Conservation (phyloP, 164 flowering plant species). For the Brasenia schreberi region DNA sequence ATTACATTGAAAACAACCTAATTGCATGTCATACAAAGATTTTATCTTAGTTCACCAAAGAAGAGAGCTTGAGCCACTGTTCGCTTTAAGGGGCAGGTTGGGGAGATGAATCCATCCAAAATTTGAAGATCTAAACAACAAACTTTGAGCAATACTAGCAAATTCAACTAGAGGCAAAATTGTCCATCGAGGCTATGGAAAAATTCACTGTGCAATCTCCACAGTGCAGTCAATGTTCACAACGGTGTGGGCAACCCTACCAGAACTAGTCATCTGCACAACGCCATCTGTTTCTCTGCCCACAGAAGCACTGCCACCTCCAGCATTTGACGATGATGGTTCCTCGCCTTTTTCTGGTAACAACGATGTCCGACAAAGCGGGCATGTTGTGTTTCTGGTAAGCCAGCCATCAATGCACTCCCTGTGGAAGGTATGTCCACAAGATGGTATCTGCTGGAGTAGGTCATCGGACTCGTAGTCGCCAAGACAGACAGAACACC, state of each 20-base stretch:
- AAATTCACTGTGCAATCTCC: not conserved
- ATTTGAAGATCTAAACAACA: too few relatives aligned
- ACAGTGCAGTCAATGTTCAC: not conserved
- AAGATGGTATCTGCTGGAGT: constrained; percentile 76
- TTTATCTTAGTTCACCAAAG: too few relatives aligned
- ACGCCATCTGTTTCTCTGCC: not conserved
- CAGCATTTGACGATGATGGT: not conserved
- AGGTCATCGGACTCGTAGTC: constrained; percentile 70
- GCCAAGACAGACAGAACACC: constrained; percentile 82
- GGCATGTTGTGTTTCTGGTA: constrained; percentile 47
- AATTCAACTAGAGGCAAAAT: too few relatives aligned
- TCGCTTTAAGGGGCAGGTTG: too few relatives aligned
- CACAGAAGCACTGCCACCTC: not conserved
- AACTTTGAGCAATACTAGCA: too few relatives aligned
- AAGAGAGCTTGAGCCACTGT: too few relatives aligned
- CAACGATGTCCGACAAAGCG: constrained; percentile 62
- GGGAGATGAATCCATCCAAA: too few relatives aligned
- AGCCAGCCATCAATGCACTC: constrained; percentile 69
- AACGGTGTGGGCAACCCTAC: not conserved
- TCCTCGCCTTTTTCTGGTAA: constrained; percentile 13
- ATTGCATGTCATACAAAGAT: too few relatives aligned
- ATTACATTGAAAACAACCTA: too few relatives aligned
- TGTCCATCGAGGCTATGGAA: too few relatives aligned
- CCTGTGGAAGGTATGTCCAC: constrained; percentile 81
- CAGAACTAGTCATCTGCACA: not conserved